These are phyloP conservation scores for Nigrospora osmanthi DNA, from an alignment of 2,329 filamentous ascomycete species.

Conservation along the genomic window DNA sequence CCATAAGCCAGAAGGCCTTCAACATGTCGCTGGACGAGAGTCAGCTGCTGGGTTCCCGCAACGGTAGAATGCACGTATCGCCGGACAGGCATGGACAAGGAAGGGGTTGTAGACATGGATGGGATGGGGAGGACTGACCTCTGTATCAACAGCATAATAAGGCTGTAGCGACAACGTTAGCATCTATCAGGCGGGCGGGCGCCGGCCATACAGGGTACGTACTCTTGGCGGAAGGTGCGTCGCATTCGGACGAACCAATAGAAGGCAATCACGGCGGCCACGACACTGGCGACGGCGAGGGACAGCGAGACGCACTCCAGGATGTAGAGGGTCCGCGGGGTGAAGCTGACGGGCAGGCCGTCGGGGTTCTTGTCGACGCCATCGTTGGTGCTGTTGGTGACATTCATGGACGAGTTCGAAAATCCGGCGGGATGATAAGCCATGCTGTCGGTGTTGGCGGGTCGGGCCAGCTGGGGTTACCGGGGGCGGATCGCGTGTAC, in stretches of 20 bases:
- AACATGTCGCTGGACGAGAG: conserved; percentile 47
- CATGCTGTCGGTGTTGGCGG: neutral
- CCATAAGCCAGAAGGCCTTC: conserved; percentile 60
- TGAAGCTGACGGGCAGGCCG: conserved; percentile 1
- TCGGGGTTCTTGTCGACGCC: conserved; percentile 2
- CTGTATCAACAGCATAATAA: conserved; percentile 67
- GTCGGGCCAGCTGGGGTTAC: conserved; percentile 1
- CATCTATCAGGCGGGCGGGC: no score
- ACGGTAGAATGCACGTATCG: no score
- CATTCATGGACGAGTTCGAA: neutral
- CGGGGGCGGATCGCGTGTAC: neutral
- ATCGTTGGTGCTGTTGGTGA: neutral
- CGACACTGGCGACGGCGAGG: conserved; percentile 43
- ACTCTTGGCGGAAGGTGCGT: conserved; percentile 67
- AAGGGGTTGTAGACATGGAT: no score
- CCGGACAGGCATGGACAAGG: no score
- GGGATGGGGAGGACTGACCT: conserved; percentile 16
- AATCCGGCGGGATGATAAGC: neutral
- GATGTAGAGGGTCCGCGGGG: conserved; percentile 6
- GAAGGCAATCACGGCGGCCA: conserved; percentile 46
- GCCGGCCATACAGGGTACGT: conserved; percentile 19
- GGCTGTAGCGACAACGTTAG: conserved; percentile 31
- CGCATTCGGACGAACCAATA: conserved; percentile 72
- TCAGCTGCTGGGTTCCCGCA: no score
- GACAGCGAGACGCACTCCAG: conserved; percentile 33